Evolutionary conservation across 331 rosid species (phyloP), one percentile per base, ranked within the genome.

Genomic region (Quercus phellos): DNA sequence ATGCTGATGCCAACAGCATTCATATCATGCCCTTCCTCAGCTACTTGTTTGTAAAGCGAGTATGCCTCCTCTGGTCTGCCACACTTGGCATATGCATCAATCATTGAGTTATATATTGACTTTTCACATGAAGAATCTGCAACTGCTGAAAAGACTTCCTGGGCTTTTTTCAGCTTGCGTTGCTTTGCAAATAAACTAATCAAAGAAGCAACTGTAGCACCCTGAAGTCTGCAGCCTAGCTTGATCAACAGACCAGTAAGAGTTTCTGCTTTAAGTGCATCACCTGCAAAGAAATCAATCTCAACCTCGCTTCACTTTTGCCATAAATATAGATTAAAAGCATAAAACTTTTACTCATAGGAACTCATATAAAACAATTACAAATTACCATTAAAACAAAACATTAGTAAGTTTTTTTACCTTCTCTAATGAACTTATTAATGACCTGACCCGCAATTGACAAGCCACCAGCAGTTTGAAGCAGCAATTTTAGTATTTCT

Each of bases 1-100:
- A 90, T 90, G 91, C 97, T 94, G 86, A 87, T 78, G 80, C 93
- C 90, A 84, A 92, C 93, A 79, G 89, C 90, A 72, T 91, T 93
- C 70, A 82, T 75, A 87, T 83, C 87, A 82, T 60, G 32, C 69
- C 98, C 97, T 72, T 84, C 84, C 73, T 82, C 92, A 17, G 80
- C 69, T 55, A 75, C 85, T 74, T 85, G 85, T 83, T 79, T 83
- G 89, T 92, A 94, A 73, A 94, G 88, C 38, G 59, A 75, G 89
- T 80, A 90, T 27, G 95, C 97, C 81, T 90, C 89, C 34, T 88
- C 95, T 72, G 84, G 84, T 81, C 88, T 81, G 78, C 93, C 92
- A 69, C 97, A 90, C 83, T 92, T 94, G 77, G 86, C 86, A 79
- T 88, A 94, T 27, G 89, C 93, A 88, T 89, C 90, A 38, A 94